Evolutionary conservation across 768 basidiomycete genomes (phyloP).

Genomic region (Boletellus sp.): DNA sequence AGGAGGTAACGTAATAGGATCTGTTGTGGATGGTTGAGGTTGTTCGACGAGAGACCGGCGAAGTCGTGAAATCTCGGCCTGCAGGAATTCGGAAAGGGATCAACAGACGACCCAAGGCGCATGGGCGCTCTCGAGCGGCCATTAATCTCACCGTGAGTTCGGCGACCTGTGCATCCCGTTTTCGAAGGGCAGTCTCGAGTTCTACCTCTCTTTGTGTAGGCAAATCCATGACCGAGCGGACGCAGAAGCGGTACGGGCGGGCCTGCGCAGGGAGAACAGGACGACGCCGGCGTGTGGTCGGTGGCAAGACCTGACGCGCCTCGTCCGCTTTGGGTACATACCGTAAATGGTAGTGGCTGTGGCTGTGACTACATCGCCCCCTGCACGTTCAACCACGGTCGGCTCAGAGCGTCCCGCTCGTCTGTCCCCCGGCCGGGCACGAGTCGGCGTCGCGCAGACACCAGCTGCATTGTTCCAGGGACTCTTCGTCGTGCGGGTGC

Average conservation of each 20-base stretch:
- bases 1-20: constrained; percentile 67
- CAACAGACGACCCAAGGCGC: constrained; percentile 16
- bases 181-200: constrained; percentile 73
- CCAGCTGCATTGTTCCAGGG: no score
- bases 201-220: constrained; percentile 77
- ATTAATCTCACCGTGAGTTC: constrained; percentile 62
- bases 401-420: neutral
- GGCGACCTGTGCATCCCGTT: constrained; percentile 67
- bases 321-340: constrained; percentile 22
- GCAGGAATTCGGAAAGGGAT: constrained; percentile 10
- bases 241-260: constrained; percentile 9
- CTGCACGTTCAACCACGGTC: neutral
- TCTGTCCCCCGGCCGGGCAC: no score
- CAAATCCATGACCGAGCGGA: constrained; percentile 50
- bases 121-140: constrained; percentile 19
- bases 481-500: no score
- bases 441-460: no score
- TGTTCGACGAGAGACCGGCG: constrained; percentile 63
- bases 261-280: constrained; percentile 11
- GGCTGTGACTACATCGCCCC: constrained; percentile 10
- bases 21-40: constrained; percentile 53
- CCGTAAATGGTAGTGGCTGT: constrained; percentile 34
- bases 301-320: constrained; percentile 31
- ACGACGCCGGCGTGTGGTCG: constrained; percentile 25
- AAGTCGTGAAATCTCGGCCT: constrained; percentile 74